phyloP scores from a whole-genome alignment of 495 filamentous ascomycete genomes.

The Endocarpon pusillum region DNA sequence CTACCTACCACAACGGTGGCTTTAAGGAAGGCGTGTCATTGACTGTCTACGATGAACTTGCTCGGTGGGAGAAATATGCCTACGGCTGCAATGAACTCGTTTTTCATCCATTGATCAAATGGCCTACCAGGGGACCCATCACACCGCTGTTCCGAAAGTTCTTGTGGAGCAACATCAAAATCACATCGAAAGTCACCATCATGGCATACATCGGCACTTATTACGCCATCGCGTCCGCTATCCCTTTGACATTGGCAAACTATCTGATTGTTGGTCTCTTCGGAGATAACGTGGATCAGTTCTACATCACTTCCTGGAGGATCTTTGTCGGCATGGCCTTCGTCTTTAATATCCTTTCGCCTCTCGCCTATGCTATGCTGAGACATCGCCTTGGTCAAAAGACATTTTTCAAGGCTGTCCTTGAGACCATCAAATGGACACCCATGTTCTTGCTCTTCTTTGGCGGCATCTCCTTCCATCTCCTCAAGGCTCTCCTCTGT shows the following conservation, averaged over 20 bases:
- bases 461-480: slow-evolving; percentile 51
- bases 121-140: slow-evolving; percentile 46
- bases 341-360: slow-evolving; percentile 31
- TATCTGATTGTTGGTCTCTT: slow-evolving; percentile 41
- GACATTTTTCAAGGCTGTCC: slow-evolving; percentile 23
- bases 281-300: slow-evolving; percentile 55
- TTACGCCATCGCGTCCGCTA: slow-evolving; percentile 24
- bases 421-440: slow-evolving; percentile 59
- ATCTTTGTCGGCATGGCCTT: slow-evolving; percentile 39
- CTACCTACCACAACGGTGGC: slow-evolving; percentile 22
- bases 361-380: slow-evolving; percentile 26
- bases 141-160: slow-evolving; percentile 59
- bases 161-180: slow-evolving; percentile 52
- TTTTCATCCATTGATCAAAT: slow-evolving; percentile 45
- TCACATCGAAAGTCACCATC: slow-evolving; percentile 66
- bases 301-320: slow-evolving; percentile 61
- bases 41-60: slow-evolving; percentile 27
- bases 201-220: slow-evolving; percentile 75
- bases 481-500: slow-evolving; percentile 46
- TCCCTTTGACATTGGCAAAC: slow-evolving; percentile 19
- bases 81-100: slow-evolving; percentile 23
- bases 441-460: slow-evolving; percentile 52
- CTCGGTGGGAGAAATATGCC: slow-evolving; percentile 28
- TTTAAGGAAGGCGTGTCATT: slow-evolving; percentile 31
- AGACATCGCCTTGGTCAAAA: slow-evolving; percentile 27